Conservation (phyloP, 495 filamentous ascomycete genomes). For the Aspergillus avenaceus region DNA sequence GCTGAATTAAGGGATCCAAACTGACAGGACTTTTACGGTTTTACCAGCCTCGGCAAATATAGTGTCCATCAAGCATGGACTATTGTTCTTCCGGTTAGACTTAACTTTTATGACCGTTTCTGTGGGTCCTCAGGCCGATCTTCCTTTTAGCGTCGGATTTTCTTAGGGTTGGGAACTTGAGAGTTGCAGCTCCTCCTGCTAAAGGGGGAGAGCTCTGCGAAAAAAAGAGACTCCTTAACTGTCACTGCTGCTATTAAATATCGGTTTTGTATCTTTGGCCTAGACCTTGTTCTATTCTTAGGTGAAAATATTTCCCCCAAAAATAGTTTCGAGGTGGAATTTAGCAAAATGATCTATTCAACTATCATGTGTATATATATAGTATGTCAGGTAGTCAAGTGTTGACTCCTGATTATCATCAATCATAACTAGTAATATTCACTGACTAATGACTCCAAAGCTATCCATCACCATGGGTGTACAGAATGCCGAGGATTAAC, state of each 20-base stretch:
- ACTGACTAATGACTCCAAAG: too few relatives aligned
- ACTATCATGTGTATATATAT: too few relatives aligned
- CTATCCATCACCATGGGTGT: too few relatives aligned
- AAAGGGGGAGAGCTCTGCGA: neutral
- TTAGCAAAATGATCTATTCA: too few relatives aligned
- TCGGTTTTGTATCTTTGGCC: too few relatives aligned
- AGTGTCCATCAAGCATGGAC: neutral
- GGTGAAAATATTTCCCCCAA: too few relatives aligned
- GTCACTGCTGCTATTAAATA: too few relatives aligned
- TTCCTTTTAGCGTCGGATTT: neutral
- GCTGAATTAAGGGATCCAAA: neutral
- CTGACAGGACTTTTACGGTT: neutral
- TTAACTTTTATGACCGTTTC: constrained; percentile 6
- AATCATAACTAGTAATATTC: too few relatives aligned
- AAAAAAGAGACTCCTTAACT: neutral
- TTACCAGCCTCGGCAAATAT: constrained; percentile 1
- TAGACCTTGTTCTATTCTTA: neutral
- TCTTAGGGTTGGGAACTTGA: neutral
- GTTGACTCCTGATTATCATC: too few relatives aligned
- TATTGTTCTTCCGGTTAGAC: neutral
- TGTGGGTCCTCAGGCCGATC: constrained; percentile 8
- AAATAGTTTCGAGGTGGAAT: neutral
- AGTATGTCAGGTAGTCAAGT: too few relatives aligned
- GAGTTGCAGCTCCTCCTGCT: neutral
- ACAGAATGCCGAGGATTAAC: too few relatives aligned